phyloP scores from a whole-genome alignment of 2,329 filamentous ascomycete genomes.

The Diplodia intermedia region DNA sequence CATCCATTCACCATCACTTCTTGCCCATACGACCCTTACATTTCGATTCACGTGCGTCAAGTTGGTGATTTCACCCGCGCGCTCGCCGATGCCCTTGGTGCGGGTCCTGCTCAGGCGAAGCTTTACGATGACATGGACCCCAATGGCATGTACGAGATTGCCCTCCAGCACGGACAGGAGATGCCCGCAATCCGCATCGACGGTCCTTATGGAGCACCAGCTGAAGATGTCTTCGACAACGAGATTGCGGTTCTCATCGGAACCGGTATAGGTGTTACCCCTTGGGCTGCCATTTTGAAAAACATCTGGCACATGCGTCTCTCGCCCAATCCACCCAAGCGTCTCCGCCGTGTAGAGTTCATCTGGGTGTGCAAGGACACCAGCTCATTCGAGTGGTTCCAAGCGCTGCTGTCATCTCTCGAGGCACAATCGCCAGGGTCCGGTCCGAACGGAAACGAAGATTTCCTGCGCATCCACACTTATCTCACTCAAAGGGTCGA shows the following conservation, averaged over 20 bases:
- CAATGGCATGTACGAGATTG: constrained; percentile 97
- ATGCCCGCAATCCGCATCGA: constrained; percentile 93
- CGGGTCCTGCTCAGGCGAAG: constrained; percentile 83
- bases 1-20: constrained; percentile 98
- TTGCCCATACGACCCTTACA: constrained; percentile 92
- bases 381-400: constrained; percentile 98
- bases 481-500: constrained; percentile 95
- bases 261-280: constrained; percentile 86
- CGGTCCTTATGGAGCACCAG: constrained; percentile 93
- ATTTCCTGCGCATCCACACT: constrained; percentile 97
- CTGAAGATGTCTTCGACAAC: constrained; percentile 96
- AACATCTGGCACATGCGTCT: constrained; percentile 98
- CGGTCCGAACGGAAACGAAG: constrained; percentile 53
- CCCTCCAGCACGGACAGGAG: constrained; percentile 86
- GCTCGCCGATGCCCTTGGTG: constrained; percentile 96
- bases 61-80: constrained; percentile 94
- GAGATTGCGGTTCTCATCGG: constrained; percentile 86
- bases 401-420: constrained; percentile 87
- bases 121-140: constrained; percentile 90
- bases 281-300: constrained; percentile 88
- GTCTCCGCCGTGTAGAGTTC: constrained; percentile 94
- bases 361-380: constrained; percentile 99
- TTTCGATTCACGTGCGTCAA: constrained; percentile 93
- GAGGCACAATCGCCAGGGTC: constrained; percentile 79
- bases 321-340: constrained; percentile 83